Evolutionary conservation across 108 stramenopile species (phyloP), one percentile per base, ranked within the genome.

Genomic region (Phaeodactylum tricornutum): DNA sequence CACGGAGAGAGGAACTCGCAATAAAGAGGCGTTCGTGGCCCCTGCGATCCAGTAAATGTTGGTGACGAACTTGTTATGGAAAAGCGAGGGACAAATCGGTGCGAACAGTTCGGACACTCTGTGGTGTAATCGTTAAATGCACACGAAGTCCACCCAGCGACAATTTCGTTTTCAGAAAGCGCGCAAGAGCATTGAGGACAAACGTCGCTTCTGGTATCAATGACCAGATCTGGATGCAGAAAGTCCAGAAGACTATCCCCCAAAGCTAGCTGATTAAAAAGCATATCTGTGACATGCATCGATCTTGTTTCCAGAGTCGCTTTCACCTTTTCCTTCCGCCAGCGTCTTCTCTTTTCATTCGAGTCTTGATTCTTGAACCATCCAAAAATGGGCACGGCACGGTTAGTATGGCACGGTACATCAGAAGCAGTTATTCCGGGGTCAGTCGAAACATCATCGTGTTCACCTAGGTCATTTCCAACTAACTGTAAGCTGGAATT

Each of bases 1-100:
- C 91, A 92, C 0, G 91, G 91, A 20, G 84, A 86, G 8, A 92
- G 62, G 50, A 79, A 86, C 39, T 86, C 86, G 45, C 86, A 87
- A 54, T 77, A 88, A 17, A 92, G 64, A 2, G 84, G 71, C 11
- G 81, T 86, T 0, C 71, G 71, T 35, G 38, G 41, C 21, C 88
- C 88, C 53, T 86, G 84, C 4, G 84, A 84, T 3, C 88, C 88
- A 46, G 64, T 58, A 33, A 91, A 91, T 24, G 65, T 62, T 30
- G 72, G 50, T 8, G 78, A 50, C 8, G 67, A 72, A 36, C 57
- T 64, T 9, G 69, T 66, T 7, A 92, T 77, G 24, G 66, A 62
- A 46, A 92, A 92, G 46, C 65, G 79, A 7, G 91, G 79, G 15
- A 92, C 75, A 50, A 87, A 87, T 31, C 75, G 61, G 52, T 85